Evolutionary conservation across 495 filamentous ascomycete genomes (phyloP).

Genomic region (Podospora australis): DNA sequence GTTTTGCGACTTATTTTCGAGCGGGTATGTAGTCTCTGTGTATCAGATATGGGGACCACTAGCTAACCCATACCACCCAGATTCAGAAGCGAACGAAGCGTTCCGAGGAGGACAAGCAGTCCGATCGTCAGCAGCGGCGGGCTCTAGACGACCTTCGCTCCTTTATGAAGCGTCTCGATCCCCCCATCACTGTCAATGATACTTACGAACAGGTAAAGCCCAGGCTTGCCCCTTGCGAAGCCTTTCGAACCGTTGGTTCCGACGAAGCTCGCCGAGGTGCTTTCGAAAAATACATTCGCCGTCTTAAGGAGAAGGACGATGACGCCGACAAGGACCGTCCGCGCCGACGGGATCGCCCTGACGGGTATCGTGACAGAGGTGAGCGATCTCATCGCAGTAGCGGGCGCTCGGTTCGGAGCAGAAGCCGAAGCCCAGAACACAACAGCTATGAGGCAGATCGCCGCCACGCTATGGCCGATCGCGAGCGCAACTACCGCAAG

Average conservation of each 20-base stretch:
- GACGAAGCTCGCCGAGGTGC: slow-evolving; percentile 77
- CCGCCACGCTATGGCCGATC: slow-evolving; percentile 76
- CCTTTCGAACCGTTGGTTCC: slow-evolving; percentile 71
- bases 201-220: slow-evolving; percentile 80
- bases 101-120: slow-evolving; percentile 76
- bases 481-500: slow-evolving; percentile 82
- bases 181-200: slow-evolving; percentile 68
- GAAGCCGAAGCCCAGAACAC: slow-evolving; percentile 65
- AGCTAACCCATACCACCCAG: slow-evolving; percentile 32
- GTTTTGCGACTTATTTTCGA: slow-evolving; percentile 74
- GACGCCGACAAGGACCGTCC: slow-evolving; percentile 69
- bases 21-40: slow-evolving; percentile 35
- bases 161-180: slow-evolving; percentile 83
- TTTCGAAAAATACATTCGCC: slow-evolving; percentile 89
- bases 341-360: slow-evolving; percentile 56
- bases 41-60: not conserved
- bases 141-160: slow-evolving; percentile 80
- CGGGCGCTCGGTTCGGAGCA: slow-evolving; percentile 39
- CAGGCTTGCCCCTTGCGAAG: slow-evolving; percentile 69
- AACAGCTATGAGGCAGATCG: slow-evolving; percentile 87
- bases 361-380: slow-evolving; percentile 48
- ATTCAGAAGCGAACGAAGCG: slow-evolving; percentile 63
- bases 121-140: slow-evolving; percentile 79
- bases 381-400: slow-evolving; percentile 58
- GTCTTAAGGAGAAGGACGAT: slow-evolving; percentile 85